A percentile compares a stretch with the other conserved stretches of the same genome.
Evolutionary conservation across 257 asterid genomes (phyloP).

Genomic region (Avicennia marina): DNA sequence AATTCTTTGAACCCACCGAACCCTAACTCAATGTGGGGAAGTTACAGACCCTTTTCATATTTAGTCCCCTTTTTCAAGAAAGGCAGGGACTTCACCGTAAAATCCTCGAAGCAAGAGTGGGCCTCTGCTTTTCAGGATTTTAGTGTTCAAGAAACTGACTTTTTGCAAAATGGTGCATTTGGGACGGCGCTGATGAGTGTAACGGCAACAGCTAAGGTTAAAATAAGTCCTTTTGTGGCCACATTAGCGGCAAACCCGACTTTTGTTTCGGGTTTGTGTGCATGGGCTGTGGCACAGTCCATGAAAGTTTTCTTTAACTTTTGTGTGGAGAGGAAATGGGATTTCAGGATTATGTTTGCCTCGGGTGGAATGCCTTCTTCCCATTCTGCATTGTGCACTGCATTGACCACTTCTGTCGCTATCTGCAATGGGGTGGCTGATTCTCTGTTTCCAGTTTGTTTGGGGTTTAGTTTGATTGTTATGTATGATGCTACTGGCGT

Average conservation of each 20-base stretch:
- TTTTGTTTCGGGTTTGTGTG: conserved; percentile 68
- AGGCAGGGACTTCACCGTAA: conserved; percentile 31
- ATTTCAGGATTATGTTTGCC: conserved; percentile 62
- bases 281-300: conserved; percentile 69
- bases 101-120: conserved; percentile 36
- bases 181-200: conserved; percentile 70
- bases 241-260: conserved; percentile 80
- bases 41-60: conserved; percentile 42
- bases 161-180: conserved; percentile 53
- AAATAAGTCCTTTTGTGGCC: conserved; percentile 74
- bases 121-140: conserved; percentile 25
- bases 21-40: conserved; percentile 37
- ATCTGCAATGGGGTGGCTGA: conserved; percentile 85
- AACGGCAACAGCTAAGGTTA: conserved; percentile 75
- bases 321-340: conserved; percentile 83
- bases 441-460: conserved; percentile 81
- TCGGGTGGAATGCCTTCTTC: conserved; percentile 96
- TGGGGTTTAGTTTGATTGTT: conserved; percentile 85
- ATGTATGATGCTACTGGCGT: conserved; percentile 94
- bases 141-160: conserved; percentile 16
- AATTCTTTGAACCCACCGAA: conserved; percentile 25
- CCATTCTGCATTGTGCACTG: conserved; percentile 88
- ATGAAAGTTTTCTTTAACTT: conserved; percentile 73
- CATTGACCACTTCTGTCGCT: conserved; percentile 83
- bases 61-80: conserved; percentile 47